Evolutionary conservation across 257 asterid species (phyloP), one percentile per base, ranked within the genome.

Genomic region (Echium plantagineum): DNA sequence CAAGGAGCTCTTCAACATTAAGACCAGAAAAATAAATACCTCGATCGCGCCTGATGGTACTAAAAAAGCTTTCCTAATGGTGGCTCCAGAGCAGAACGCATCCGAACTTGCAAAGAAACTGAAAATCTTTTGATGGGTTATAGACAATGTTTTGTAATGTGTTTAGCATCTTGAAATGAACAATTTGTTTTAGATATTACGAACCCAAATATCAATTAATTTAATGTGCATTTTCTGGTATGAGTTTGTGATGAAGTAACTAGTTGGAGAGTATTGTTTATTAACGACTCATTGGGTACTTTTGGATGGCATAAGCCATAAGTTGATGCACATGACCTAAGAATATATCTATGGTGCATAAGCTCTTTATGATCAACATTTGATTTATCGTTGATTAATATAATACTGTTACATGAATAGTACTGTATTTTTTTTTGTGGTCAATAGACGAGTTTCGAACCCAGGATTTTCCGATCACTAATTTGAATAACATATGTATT

Each of bases 1-100:
- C 38, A 58, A 57, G 80, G 78, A 58, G 65, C 71, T 78, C 75
- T 81, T 79, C 42, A 73, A 70, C 59, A 59, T 79, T 48, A 63
- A 57, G 71, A 69, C 73, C 62, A 72, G 68, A 78, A 89, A 82
- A 67, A 85, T 85, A 62, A 89, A 85, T 72, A 82, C 97, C 28
- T 69, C 69, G 66, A 65, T 80, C 63, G 62, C 55, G 65, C 87
- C 87, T 10, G 79, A 76, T 61, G 94, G 97, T 22, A 65, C 59
- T 12, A 83, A 89, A 91, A 89, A 83, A 73, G 94, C 89, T 26
- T 89, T 42, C 61, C 49, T 83, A 24, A 70, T 65, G 74, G 75
- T 89, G 67, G 65, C 64, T 15, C 72, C 85, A 0, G 72, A 74
- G 12, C 71, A 62, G 53, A 80, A 71, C 42, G 97, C 89, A 3